Percentiles rank a stretch among this genome's conserved stretches.
Evolutionary conservation across 345 rosid species (phyloP).

Genomic region (Eucalyptus dawsonii): DNA sequence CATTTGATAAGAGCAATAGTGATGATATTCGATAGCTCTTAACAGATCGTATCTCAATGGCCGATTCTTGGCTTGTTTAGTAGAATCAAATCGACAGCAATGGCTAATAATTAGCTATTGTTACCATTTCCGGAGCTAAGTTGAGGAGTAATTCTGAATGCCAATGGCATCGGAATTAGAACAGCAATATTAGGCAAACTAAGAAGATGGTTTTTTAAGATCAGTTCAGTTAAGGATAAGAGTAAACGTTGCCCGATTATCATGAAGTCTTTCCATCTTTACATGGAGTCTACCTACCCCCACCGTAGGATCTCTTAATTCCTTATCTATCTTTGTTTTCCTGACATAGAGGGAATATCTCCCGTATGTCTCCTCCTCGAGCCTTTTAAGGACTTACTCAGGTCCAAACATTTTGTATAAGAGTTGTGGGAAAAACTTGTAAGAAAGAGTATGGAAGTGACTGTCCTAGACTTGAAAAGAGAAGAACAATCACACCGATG

Average conservation of each 20-base stretch:
- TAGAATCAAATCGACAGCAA: background rate
- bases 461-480: background rate
- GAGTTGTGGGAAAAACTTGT: background rate
- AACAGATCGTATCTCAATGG: background rate
- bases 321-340: too few species aligned
- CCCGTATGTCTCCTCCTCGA: fast-evolving
- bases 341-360: fast-evolving
- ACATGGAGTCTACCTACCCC: too few species aligned
- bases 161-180: too few species aligned
- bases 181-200: too few species aligned
- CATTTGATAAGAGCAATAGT: background rate
- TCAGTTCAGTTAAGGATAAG: background rate
- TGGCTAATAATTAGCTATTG: background rate
- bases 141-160: too few species aligned
- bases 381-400: too few species aligned
- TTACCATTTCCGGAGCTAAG: too few species aligned
- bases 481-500: background rate
- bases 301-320: too few species aligned
- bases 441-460: background rate
- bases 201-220: background rate
- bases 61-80: background rate
- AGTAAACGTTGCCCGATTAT: background rate
- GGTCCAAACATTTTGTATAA: background rate
- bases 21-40: background rate
- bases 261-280: background rate